Base-by-base conservation (phyloP, 2,329 filamentous ascomycete genomes). In the Cordyceps tenuipes region DNA sequence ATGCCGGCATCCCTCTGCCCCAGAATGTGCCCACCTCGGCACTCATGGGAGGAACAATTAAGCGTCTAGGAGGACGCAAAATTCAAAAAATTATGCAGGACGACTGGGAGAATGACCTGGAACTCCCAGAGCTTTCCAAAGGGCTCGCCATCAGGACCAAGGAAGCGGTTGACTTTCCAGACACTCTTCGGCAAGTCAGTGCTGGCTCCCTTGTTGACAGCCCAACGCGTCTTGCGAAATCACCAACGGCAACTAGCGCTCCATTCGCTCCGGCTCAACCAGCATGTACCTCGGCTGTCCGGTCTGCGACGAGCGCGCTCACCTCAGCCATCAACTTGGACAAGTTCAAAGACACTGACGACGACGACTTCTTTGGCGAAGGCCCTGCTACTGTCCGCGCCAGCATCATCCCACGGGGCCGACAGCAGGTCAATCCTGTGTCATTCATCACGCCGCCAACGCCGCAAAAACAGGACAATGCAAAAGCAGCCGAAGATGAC, bases 1-100 rank as follows among this genome's bases (percentile, higher is more conserved):
- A 86, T 70, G 92, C 91, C 29, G 94, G 94, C 66, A 96, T 99
- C 64, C 93, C 94, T 7, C 84, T 97, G 60, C 94, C 94, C 31
- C 79, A 84, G 56, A 92, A 92, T 70, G 85, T 97, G 36, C 91
- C 93, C 1, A 85, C 89, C 34, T 96, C 93, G 21, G 94, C 94
- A 34, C 78, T 99, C 47, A 83, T 94, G 71, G 93, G 93, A 57
- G 94, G 94, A 57, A 93, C 91, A 10, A 97, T 97, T 70, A 96
- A 95, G 76, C 82, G 92, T 66, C 80, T 97, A 39, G 92, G 92
- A 54, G 85, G 85, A 62, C 82, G 84, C 65, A 91, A 87, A 68
- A 79, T 88, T 21, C 87, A 85, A 68, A 88, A 84, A 68, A 84
- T 87, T 46, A 83, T 90, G 62, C 85, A 89, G 64, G 88, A 91